Percentiles rank a stretch among this genome's conserved stretches.
Conservation (phyloP, 371 early-diverging fungal genomes). For the Mucor mucedo region DNA sequence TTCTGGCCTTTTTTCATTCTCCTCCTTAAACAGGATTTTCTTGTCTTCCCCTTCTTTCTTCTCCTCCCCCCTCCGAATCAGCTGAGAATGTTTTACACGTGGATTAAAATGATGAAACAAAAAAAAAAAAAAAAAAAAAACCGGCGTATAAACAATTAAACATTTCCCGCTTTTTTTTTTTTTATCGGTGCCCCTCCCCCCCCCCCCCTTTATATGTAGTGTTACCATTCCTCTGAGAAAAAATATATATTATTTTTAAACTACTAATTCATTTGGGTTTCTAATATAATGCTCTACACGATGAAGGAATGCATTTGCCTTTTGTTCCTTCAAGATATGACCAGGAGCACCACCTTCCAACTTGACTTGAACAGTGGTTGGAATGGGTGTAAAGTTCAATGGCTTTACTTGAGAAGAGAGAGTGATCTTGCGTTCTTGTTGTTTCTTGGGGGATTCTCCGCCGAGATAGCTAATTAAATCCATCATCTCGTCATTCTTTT, state of each 20-base stretch:
- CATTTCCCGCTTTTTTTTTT: conserved; percentile 6
- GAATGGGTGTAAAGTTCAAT: no score
- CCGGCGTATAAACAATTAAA: background rate
- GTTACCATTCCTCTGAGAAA: background rate
- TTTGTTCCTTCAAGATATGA: conserved; percentile 24
- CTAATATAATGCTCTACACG: conserved; percentile 55
- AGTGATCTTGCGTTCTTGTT: conserved; percentile 13
- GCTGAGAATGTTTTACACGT: no score
- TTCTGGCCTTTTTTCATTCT: background rate
- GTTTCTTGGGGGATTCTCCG: conserved; percentile 19
- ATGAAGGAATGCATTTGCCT: conserved; percentile 53
- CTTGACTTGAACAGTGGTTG: conserved; percentile 34
- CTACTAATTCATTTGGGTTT: conserved; percentile 46
- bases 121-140: no score
- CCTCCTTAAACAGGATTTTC: background rate
- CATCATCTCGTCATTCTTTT: conserved; percentile 31
- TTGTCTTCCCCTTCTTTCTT: background rate
- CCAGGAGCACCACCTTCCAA: conserved; percentile 46
- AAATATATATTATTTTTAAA: conserved; percentile 5
- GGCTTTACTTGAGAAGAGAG: no score
- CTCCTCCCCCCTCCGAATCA: background rate
- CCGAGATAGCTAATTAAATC: conserved; percentile 50
- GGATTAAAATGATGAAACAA: no score
- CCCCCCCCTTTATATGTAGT: background rate
- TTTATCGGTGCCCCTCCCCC: background rate